Base-by-base conservation (phyloP, 2,329 filamentous ascomycete genomes). In the Helicocarpus griseus region DNA sequence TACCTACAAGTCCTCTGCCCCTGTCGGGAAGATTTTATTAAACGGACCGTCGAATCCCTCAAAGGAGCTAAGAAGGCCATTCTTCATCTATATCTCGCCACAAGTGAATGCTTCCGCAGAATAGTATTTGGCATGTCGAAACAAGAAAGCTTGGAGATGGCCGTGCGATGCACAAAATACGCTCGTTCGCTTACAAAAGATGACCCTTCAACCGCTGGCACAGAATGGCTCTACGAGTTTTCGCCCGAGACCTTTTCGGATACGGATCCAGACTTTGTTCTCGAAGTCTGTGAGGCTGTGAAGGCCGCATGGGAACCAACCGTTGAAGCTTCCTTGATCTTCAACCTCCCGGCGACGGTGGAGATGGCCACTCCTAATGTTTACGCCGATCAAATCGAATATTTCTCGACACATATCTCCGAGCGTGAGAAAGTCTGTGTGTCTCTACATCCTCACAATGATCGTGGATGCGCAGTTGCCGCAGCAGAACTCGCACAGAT, bases 321-420 rank as follows among this genome's bases (percentile, higher is more conserved):
- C 0, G 81, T 76, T 36, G 81, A 88, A 68, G 84, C 82, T 60
- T 87, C 85, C 45, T 88, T 98, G 69, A 95, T 98, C 66, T 93
- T 98, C 78, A 97, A 97, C 73, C 78, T 98, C 48, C 91, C 93
- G 0, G 91, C 93, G 1, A 98, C 93, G 0, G 91, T 97, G 33
- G 93, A 98, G 73, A 84, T 96, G 83, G 74, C 88, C 0, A 96
- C 93, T 0, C 90, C 90, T 31, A 98, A 98, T 66, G 80, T 96
- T 45, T 98, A 93, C 67, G 93, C 93, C 47, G 93, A 98, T 65
- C 86, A 94, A 73, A 87, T 98, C 56, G 93, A 98, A 68, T 95
- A 88, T 73, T 98, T 98, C 71, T 95, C 89, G 74, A 81, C 77
- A 49, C 78, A 91, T 66, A 89, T 97, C 64, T 78, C 79, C 0